These are phyloP conservation scores for Thelephora terrestris DNA, from an alignment of 1,284 basidiomycete species.

Conservation along the genomic window DNA sequence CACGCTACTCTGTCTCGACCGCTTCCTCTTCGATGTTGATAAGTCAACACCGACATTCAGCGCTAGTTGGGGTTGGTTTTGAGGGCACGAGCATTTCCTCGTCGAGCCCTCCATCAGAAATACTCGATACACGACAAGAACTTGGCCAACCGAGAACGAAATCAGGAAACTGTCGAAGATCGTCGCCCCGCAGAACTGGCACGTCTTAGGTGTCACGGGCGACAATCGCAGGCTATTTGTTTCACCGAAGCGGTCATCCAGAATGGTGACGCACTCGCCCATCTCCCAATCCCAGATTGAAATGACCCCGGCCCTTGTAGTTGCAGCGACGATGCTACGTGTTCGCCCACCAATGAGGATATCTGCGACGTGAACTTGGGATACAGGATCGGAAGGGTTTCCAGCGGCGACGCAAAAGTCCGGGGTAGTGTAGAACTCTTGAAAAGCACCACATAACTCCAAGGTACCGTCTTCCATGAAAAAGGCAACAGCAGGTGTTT, in stretches of 20 bases:
- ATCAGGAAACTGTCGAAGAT: conserved; percentile 53
- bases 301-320: conserved; percentile 56
- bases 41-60: conserved; percentile 23
- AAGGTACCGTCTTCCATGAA: conserved; percentile 52
- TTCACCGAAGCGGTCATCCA: conserved; percentile 47
- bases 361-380: conserved; percentile 40
- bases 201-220: conserved; percentile 39
- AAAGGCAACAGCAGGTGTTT: conserved; percentile 44
- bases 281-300: conserved; percentile 60
- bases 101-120: conserved; percentile 32
- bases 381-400: conserved; percentile 41
- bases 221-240: conserved; percentile 45
- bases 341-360: conserved; percentile 38
- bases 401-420: conserved; percentile 47
- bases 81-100: conserved; percentile 55
- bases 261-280: conserved; percentile 45
- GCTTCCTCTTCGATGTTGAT: conserved; percentile 23
- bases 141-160: conserved; percentile 50
- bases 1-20: conserved; percentile 52
- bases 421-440: conserved; percentile 12
- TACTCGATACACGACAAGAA: conserved; percentile 50
- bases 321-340: conserved; percentile 47
- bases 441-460: conserved; percentile 46
- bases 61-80: conserved; percentile 30
- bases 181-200: conserved; percentile 56